Conservation (phyloP, 768 basidiomycete species). For the Mrakia frigida region DNA sequence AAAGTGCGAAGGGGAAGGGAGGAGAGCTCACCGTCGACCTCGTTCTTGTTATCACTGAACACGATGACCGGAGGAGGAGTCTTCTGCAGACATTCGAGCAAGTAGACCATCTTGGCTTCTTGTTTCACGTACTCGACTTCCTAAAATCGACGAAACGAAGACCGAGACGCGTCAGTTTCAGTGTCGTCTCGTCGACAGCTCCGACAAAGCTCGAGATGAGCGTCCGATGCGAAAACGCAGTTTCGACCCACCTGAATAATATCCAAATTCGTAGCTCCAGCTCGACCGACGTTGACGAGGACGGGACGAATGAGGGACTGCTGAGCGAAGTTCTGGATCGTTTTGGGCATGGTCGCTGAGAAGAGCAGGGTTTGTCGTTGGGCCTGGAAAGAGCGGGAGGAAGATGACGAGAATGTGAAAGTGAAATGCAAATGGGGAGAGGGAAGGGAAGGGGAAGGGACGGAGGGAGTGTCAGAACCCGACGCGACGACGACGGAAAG, state of each 20-base stretch:
- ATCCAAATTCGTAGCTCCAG: slow-evolving; percentile 94
- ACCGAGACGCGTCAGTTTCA: neutral
- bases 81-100: slow-evolving; percentile 95
- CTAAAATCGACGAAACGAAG: neutral
- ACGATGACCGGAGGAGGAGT: slow-evolving; percentile 96
- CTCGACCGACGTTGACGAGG: slow-evolving; percentile 93
- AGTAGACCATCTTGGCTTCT: slow-evolving; percentile 99
- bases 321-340: slow-evolving; percentile 97
- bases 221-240: too few species aligned
- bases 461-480: neutral
- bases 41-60: slow-evolving; percentile 99
- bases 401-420: neutral
- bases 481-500: neutral
- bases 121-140: slow-evolving; percentile 99
- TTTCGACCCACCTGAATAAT: slow-evolving; percentile 58
- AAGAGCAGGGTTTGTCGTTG: slow-evolving; percentile 96
- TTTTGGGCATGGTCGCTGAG: slow-evolving; percentile 97
- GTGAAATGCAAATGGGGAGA: neutral
- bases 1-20: neutral
- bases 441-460: neutral
- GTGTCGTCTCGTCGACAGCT: neutral
- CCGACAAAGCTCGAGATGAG: neutral
- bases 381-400: slow-evolving; percentile 51
- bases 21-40: slow-evolving; percentile 81
- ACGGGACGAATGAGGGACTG: slow-evolving; percentile 92